phyloP scores from a whole-genome alignment of 2,329 filamentous ascomycete species.

The Neonectria ditissima region DNA sequence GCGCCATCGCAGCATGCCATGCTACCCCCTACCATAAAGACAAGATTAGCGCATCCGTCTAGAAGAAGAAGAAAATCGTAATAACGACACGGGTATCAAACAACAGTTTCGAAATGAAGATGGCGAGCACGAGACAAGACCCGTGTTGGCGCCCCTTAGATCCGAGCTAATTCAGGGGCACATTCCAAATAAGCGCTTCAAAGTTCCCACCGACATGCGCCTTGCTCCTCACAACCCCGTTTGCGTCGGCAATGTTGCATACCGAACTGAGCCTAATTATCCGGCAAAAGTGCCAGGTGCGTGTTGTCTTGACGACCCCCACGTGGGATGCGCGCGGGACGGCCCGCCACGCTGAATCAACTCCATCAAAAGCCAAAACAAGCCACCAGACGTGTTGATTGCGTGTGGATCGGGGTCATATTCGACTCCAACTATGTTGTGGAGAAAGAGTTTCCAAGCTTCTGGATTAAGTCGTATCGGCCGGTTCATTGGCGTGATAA shows the following conservation, averaged over 20 bases:
- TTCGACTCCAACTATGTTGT: not conserved
- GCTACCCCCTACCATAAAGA: constrained; percentile 24
- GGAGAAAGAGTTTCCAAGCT: not conserved
- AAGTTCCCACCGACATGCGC: constrained; percentile 1
- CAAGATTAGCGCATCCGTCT: constrained; percentile 25
- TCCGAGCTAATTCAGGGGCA: constrained; percentile 1
- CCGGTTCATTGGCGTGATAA: not conserved
- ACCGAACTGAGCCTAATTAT: constrained; percentile 17
- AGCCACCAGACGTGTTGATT: not conserved
- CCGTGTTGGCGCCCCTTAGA: constrained; percentile 5
- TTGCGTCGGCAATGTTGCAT: not conserved
- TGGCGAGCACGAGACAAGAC: constrained; percentile 10
- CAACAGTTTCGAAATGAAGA: constrained; percentile 43
- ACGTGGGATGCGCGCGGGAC: constrained; percentile 36
- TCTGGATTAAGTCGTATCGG: not conserved
- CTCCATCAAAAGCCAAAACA: constrained; percentile 10
- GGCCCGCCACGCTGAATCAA: constrained; percentile 38
- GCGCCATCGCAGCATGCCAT: constrained; percentile 22
- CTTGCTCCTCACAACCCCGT: constrained; percentile 3
- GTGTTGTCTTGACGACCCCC: constrained; percentile 35
- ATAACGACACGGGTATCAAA: constrained; percentile 43
- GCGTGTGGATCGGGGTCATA: not conserved
- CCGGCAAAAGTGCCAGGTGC: constrained; percentile 16
- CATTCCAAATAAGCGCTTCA: constrained; percentile 16
- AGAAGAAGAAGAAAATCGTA: constrained; percentile 20